Evolutionary conservation across 257 asterid genomes (phyloP), one percentile per base, ranked within the genome.

Genomic region (Paulownia fortunei): DNA sequence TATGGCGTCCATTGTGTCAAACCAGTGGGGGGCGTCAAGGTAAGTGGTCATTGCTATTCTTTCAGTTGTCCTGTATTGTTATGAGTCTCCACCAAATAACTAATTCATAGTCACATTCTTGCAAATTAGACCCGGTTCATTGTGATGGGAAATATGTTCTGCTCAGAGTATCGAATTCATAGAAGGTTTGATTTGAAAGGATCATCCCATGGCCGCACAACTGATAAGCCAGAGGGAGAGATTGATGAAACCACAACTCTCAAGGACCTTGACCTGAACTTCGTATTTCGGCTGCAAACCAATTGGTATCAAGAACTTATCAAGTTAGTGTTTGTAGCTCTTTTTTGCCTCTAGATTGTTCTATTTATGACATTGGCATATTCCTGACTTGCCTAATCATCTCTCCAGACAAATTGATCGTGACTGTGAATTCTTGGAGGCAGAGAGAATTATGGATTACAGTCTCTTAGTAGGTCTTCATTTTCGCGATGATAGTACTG

Each of bases 11-110:
- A 96, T 79, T 96, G 99, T 76, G 97, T 96, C 74, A 96, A 96
- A 86, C 98, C 98, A 34, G 92, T 92, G 18, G 98, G 98, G 7
- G 98, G 99, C 12, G 88, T 92, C 21, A 96, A 96, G 97, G 99
- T 96, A 84, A 52, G 58, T 77, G 34, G 2, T 59, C 0, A 36
- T 69, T 23, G 62, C 70, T 72, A 16, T 39, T 59, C 30, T 52
- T 66, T 37, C 44, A 67, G 27, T 71, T 84, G 30, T 30, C 52
- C 12, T 2, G 21, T 63, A 72, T n/a, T 62, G 58, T 51, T 19
- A 54, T 41, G 3, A 32, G 12, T 56, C 16, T 27, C 39, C 24
- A 27, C 11, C 24, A 46, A 51, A 41, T 79, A 61, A 61, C 83
- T 89, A 26, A 85, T 69, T 78, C 39, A 10, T 1, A 13, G 11